Evolutionary conservation across 345 rosid genomes (phyloP).

Genomic region (Lepidium didymum): DNA sequence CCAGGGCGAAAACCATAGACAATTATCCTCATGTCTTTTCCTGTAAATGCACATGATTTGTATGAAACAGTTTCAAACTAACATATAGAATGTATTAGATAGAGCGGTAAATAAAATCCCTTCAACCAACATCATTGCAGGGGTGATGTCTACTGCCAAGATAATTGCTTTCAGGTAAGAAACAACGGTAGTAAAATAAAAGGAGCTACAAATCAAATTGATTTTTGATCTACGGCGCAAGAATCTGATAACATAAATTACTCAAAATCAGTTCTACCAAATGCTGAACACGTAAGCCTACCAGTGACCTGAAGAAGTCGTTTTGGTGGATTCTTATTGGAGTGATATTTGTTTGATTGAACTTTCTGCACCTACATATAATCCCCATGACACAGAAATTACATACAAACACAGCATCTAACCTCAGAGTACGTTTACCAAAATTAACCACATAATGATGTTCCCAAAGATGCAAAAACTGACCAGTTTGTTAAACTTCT

Average conservation of each 20-base stretch:
- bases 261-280: neutral
- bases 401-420: neutral
- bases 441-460: conserved; percentile 4
- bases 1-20: conserved; percentile 90
- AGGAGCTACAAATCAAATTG: neutral
- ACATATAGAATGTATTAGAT: neutral
- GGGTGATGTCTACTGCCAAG: neutral
- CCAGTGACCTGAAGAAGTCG: conserved; percentile 89
- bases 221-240: neutral
- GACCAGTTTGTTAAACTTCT: conserved; percentile 87
- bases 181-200: neutral
- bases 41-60: conserved; percentile 37
- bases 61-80: neutral
- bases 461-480: conserved; percentile 21
- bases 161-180: neutral
- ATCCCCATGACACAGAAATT: neutral
- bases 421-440: neutral
- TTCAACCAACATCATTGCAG: conserved; percentile 3
- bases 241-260: neutral
- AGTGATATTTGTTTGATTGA: conserved; percentile 53
- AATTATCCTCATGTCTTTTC: conserved; percentile 94
- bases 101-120: neutral
- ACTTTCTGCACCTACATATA: conserved; percentile 54
- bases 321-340: conserved; percentile 53
- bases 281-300: conserved; percentile 26